Percentiles rank a stretch among this genome's conserved stretches.
phyloP scores from a whole-genome alignment of 805 yeast species.

The Zygosaccharomyces gambellarensis region DNA sequence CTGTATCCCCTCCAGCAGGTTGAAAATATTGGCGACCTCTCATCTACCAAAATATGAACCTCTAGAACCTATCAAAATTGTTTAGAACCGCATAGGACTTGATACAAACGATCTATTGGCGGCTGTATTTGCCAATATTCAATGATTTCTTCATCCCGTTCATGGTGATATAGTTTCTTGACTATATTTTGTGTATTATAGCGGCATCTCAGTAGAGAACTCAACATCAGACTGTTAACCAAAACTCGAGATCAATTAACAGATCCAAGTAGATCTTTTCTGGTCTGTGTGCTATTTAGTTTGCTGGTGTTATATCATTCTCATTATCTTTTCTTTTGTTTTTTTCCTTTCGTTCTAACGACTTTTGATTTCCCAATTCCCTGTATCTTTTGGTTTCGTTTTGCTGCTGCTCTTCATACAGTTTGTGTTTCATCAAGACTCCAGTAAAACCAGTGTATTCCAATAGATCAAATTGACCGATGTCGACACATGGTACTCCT shows the following conservation, averaged over 20 bases:
- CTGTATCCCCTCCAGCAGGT: too few species aligned
- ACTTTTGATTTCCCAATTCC: too few species aligned
- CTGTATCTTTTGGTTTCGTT: not conserved
- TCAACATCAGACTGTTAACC: not conserved
- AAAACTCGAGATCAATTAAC: not conserved
- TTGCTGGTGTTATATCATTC: not conserved
- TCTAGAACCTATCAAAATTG: not conserved
- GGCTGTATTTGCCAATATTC: not conserved
- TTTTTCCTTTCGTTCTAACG: not conserved
- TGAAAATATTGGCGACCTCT: too few species aligned
- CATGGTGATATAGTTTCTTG: not conserved
- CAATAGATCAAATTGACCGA: not conserved
- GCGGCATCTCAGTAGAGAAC: not conserved
- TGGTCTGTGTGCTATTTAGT: not conserved
- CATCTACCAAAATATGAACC: too few species aligned
- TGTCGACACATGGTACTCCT: constrained; percentile 35
- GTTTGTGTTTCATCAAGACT: not conserved
- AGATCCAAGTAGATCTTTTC: not conserved
- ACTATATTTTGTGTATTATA: constrained; percentile 3
- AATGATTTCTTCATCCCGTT: not conserved
- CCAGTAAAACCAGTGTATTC: not conserved
- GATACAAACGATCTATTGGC: not conserved
- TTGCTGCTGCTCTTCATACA: not conserved
- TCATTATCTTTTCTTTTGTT: not conserved
- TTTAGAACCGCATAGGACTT: not conserved